phyloP scores from a whole-genome alignment of 345 rosid genomes.

The Gossypium sturtianum region DNA sequence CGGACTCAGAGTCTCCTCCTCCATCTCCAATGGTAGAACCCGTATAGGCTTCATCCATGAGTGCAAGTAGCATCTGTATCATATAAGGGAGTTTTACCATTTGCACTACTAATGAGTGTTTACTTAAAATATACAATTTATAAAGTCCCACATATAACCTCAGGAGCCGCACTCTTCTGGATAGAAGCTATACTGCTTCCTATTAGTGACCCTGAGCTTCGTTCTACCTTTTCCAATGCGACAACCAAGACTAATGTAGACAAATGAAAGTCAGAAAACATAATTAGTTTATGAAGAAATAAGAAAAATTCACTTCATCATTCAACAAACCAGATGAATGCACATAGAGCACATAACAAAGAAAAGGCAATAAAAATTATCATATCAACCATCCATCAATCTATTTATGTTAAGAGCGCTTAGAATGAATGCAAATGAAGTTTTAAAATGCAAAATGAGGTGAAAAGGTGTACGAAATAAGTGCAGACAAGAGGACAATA shows the following conservation, averaged over 20 bases:
- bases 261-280: not conserved
- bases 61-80: conserved; percentile 87
- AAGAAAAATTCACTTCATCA: not conserved
- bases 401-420: not conserved
- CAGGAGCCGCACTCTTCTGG: conserved; percentile 95
- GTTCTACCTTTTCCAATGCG: conserved; percentile 87
- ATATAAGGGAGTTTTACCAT: conserved; percentile 16
- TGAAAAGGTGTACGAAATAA: not conserved
- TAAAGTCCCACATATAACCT: conserved; percentile 43
- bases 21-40: conserved; percentile 93
- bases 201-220: conserved; percentile 72
- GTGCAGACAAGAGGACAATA: not conserved
- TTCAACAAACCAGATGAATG: not conserved
- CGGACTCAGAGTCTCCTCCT: conserved; percentile 89
- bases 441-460: not conserved
- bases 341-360: not conserved
- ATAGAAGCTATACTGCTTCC: conserved; percentile 91
- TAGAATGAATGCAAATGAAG: conserved; percentile 7
- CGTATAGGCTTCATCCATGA: conserved; percentile 99
- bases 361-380: not conserved
- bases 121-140: conserved; percentile 3
- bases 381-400: not conserved
- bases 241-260: conserved; percentile 65
- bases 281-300: not conserved
- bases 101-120: conserved; percentile 10